phyloP scores from a whole-genome alignment of 108 stramenopile genomes.

The Nitzschia sp. region DNA sequence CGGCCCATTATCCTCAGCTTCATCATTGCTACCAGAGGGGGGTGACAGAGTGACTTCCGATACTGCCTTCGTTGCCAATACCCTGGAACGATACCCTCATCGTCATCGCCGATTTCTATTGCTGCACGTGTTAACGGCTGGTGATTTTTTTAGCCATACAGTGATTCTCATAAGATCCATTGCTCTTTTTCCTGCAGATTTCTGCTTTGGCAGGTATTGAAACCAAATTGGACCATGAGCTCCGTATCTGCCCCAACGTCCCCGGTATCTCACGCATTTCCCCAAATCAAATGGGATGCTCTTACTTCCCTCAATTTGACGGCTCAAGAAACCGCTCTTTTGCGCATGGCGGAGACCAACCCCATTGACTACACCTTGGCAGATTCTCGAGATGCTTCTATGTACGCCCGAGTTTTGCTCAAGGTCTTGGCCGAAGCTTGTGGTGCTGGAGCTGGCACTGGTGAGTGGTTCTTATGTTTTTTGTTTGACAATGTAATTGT shows the following conservation, averaged over 20 bases:
- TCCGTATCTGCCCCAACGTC: constrained; percentile 39
- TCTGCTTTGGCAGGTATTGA: neutral
- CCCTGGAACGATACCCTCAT: neutral
- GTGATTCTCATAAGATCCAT: neutral
- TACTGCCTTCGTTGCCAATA: neutral
- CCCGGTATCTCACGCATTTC: constrained; percentile 70
- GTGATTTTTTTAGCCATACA: constrained; percentile 14
- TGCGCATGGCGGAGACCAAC: constrained; percentile 89
- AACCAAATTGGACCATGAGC: constrained; percentile 27
- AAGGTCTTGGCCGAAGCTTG: constrained; percentile 82
- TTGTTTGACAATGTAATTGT: neutral
- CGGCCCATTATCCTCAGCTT: neutral
- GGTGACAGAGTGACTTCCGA: neutral
- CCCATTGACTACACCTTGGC: constrained; percentile 86
- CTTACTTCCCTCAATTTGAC: constrained; percentile 76
- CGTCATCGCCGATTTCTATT: constrained; percentile 13
- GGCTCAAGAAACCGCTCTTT: constrained; percentile 81
- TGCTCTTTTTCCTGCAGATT: neutral
- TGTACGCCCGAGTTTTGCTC: constrained; percentile 85
- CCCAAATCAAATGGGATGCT: constrained; percentile 79
- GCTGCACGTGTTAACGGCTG: neutral
- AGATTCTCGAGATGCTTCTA: constrained; percentile 86
- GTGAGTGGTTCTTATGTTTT: constrained; percentile 25
- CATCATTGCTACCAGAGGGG: neutral
- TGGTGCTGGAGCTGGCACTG: constrained; percentile 65